These are phyloP conservation scores for Pythium insidiosum DNA, from an alignment of 352 stramenopile species.

Conservation along the genomic window DNA sequence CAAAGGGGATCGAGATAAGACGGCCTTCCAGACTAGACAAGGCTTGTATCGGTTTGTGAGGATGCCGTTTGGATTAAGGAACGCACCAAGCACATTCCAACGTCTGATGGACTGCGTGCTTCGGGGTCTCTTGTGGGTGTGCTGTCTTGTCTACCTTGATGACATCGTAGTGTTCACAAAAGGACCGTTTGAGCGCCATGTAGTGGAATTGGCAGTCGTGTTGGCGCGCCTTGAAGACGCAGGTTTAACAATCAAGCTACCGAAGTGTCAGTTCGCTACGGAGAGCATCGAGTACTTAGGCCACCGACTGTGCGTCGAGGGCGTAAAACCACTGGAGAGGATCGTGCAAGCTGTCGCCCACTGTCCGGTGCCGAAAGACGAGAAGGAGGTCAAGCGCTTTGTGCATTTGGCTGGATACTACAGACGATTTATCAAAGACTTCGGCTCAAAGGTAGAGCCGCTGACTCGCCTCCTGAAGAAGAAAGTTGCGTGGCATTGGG, in stretches of 20 bases:
- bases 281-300: not conserved
- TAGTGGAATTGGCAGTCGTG: not conserved
- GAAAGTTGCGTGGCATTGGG: conserved; percentile 9
- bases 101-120: conserved; percentile 4
- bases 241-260: not conserved
- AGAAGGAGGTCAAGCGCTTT: conserved; percentile 6
- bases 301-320: not conserved
- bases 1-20: too few relatives aligned
- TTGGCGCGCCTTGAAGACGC: not conserved
- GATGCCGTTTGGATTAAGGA: too few relatives aligned
- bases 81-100: conserved; percentile 2
- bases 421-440: conserved; percentile 9
- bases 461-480: conserved; percentile 16
- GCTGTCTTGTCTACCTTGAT: not conserved
- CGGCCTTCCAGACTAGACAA: too few relatives aligned
- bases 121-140: conserved; percentile 6
- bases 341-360: not conserved
- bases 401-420: conserved; percentile 21
- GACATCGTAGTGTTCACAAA: not conserved
- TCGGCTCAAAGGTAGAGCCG: conserved; percentile 6
- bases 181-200: not conserved
- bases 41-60: too few relatives aligned
- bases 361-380: conserved; percentile 1
- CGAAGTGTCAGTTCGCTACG: not conserved
- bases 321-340: not conserved